Evolutionary conservation across 2,329 filamentous ascomycete species (phyloP).

Genomic region (Magnaporthiopsis rhizophila): DNA sequence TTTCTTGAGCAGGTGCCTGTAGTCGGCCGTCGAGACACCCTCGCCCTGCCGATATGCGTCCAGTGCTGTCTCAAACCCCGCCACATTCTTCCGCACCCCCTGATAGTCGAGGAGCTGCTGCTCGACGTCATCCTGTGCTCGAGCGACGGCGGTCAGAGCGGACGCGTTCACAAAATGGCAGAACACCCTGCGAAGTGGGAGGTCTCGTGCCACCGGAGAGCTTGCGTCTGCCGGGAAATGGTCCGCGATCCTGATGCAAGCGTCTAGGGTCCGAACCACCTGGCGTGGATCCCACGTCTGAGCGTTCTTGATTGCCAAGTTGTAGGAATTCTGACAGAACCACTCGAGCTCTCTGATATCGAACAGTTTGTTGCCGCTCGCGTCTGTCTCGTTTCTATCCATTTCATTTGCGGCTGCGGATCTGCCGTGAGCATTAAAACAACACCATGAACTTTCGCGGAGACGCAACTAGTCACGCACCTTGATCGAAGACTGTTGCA

Average conservation of each 20-base stretch:
- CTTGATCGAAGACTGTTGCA: conserved; percentile 40
- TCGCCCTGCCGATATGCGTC: conserved; percentile 30
- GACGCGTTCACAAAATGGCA: conserved; percentile 62
- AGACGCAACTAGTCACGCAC: conserved; percentile 20
- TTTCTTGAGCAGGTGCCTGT: conserved; percentile 49
- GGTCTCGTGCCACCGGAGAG: conserved; percentile 33
- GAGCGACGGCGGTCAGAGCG: conserved; percentile 41
- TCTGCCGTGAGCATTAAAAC: conserved; percentile 1
- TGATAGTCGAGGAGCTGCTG: conserved; percentile 53
- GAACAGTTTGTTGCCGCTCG: conserved; percentile 42
- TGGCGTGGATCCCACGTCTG: conserved; percentile 43
- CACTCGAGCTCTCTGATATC: conserved; percentile 63
- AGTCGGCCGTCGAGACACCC: conserved; percentile 31
- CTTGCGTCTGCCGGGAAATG: conserved; percentile 41
- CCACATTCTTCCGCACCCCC: conserved; percentile 50
- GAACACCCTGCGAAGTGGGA: conserved; percentile 53
- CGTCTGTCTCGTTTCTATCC: conserved; percentile 27
- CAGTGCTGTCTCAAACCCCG: conserved; percentile 44
- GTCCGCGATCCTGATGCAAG: conserved; percentile 43
- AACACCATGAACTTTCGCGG: background rate
- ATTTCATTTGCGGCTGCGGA: conserved; percentile 32
- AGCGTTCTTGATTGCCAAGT: conserved; percentile 58
- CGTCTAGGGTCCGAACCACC: conserved; percentile 47
- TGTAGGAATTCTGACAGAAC: conserved; percentile 80
- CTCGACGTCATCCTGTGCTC: conserved; percentile 41